These are phyloP conservation scores for Sinapis alba DNA, from an alignment of 441 rosid species.

Conservation along the genomic window DNA sequence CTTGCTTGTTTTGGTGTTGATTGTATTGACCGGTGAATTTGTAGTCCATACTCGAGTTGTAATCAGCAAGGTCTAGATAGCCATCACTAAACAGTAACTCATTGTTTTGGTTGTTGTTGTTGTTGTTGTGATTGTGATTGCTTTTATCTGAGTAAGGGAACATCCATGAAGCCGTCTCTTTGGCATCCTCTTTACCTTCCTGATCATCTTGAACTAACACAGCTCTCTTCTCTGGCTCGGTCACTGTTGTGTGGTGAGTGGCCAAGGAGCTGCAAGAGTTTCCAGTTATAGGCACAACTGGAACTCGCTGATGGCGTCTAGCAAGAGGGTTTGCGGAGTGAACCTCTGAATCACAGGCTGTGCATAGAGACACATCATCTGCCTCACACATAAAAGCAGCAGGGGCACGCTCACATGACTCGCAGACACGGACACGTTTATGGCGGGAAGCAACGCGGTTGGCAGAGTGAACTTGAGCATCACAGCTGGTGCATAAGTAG, in stretches of 20 bases:
- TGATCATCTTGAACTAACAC: conserved; percentile 42
- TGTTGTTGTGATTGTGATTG: conserved; percentile 36
- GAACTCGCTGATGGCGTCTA: conserved; percentile 86
- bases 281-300: conserved; percentile 59
- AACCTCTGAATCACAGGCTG: conserved; percentile 79
- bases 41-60: conserved; percentile 57
- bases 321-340: conserved; percentile 96
- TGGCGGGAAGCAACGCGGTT: conserved; percentile 86
- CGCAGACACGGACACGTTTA: conserved; percentile 79
- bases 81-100: conserved; percentile 53
- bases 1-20: conserved; percentile 42
- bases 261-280: conserved; percentile 35
- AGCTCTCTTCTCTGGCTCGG: conserved; percentile 33
- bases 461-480: conserved; percentile 74
- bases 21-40: conserved; percentile 48
- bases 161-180: conserved; percentile 82
- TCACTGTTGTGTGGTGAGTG: conserved; percentile 28
- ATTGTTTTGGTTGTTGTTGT: conserved; percentile 37
- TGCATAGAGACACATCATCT: conserved; percentile 85
- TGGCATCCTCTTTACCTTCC: conserved; percentile 52
- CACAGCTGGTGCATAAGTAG: conserved; percentile 75
- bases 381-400: conserved; percentile 92
- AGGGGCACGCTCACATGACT: conserved; percentile 84
- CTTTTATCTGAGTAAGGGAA: conserved; percentile 51
- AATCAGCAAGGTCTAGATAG: conserved; percentile 71